Conservation (phyloP, 768 basidiomycete species). For the Coprinopsis cinerea region DNA sequence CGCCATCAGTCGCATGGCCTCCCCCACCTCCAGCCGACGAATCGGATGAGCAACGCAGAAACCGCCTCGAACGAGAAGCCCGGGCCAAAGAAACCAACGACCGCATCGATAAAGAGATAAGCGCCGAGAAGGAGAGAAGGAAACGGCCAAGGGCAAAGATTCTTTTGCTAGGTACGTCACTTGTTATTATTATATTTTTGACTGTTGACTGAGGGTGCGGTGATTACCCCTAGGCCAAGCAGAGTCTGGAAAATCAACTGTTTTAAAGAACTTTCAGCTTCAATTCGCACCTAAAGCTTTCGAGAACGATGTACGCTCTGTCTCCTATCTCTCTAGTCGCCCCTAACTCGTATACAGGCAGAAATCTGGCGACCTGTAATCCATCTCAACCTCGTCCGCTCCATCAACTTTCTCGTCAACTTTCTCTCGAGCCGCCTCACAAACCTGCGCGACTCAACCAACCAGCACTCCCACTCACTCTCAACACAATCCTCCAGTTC, state of each 20-base stretch:
- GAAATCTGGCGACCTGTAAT: conserved; percentile 62
- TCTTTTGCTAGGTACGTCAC: conserved; percentile 47
- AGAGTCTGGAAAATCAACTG: conserved; percentile 64
- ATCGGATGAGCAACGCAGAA: conserved; percentile 34
- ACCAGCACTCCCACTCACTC: too few species aligned
- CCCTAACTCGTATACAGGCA: conserved; percentile 21
- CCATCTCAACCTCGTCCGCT: conserved; percentile 61
- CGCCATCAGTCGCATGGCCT: conserved; percentile 9
- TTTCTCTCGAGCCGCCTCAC: conserved; percentile 20
- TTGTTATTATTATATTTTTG: neutral
- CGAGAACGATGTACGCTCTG: conserved; percentile 38
- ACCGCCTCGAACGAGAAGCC: conserved; percentile 36
- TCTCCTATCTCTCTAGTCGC: neutral
- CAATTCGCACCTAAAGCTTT: conserved; percentile 56
- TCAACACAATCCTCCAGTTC: too few species aligned
- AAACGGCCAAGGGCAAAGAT: conserved; percentile 41
- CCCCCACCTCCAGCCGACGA: conserved; percentile 27
- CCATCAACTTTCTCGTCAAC: conserved; percentile 35
- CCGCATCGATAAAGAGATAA: conserved; percentile 47
- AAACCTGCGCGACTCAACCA: conserved; percentile 15
- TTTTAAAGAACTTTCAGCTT: conserved; percentile 62
- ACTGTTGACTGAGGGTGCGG: neutral
- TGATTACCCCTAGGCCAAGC: conserved; percentile 43
- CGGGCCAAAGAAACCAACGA: conserved; percentile 50
- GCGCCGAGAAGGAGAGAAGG: conserved; percentile 35